Evolutionary conservation across 2,329 filamentous ascomycete genomes (phyloP).

Genomic region (Exophiala xenobiotica): DNA sequence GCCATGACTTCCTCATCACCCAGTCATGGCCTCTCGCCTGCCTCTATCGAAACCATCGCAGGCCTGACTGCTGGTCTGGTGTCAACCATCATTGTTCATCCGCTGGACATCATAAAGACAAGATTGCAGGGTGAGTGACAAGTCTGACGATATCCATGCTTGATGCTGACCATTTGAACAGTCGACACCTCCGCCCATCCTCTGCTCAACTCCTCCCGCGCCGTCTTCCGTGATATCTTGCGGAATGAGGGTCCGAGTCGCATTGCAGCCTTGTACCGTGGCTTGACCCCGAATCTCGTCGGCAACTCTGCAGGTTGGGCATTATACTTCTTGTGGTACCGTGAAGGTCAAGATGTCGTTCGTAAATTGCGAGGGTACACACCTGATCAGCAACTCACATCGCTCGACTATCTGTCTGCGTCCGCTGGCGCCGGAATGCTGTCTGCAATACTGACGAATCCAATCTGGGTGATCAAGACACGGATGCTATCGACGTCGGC

Average conservation of each 20-base stretch:
- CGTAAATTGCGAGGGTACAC: constrained; percentile 39
- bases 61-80: constrained; percentile 86
- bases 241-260: constrained; percentile 57
- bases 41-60: constrained; percentile 80
- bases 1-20: constrained; percentile 40
- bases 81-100: constrained; percentile 83
- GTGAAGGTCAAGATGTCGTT: constrained; percentile 58
- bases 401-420: constrained; percentile 75
- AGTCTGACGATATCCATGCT: background rate
- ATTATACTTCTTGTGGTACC: constrained; percentile 80
- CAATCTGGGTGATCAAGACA: constrained; percentile 97
- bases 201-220: constrained; percentile 55
- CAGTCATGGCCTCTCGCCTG: constrained; percentile 65
- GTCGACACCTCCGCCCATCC: constrained; percentile 50
- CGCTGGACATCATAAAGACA: constrained; percentile 94
- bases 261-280: constrained; percentile 72
- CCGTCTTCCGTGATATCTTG: constrained; percentile 53
- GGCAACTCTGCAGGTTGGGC: constrained; percentile 91
- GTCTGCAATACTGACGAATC: constrained; percentile 84
- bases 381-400: constrained; percentile 41
- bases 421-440: constrained; percentile 68
- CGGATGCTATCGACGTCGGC: constrained; percentile 88
- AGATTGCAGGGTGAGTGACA: constrained; percentile 73
- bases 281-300: constrained; percentile 82
- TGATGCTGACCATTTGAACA: constrained; percentile 40